Evolutionary conservation across 225 moss, liverwort and hornwort species (phyloP).

Genomic region (Pseudisothecium myosuroides): DNA sequence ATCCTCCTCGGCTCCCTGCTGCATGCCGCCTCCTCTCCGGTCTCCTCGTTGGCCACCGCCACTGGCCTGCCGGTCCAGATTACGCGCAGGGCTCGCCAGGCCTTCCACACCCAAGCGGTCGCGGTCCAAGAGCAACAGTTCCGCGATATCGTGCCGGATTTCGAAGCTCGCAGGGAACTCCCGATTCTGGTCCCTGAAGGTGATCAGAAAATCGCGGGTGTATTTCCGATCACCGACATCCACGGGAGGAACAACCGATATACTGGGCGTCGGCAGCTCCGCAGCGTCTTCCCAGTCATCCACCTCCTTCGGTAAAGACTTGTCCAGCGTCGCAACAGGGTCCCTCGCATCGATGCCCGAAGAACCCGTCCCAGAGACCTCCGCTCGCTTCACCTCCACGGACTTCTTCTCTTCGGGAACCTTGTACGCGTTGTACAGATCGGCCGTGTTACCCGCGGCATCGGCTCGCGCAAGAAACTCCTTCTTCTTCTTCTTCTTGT

Average conservation of each 20-base stretch:
- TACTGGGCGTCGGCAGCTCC: constrained; percentile 68
- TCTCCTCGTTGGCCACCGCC: constrained; percentile 49
- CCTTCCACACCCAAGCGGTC: constrained; percentile 25
- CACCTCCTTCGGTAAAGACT: constrained; percentile 56
- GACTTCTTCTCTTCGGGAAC: constrained; percentile 90
- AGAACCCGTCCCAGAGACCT: constrained; percentile 27
- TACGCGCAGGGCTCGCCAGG: constrained; percentile 61
- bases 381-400: constrained; percentile 62
- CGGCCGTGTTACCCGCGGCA: constrained; percentile 80
- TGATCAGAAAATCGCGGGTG: constrained; percentile 77
- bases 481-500: constrained; percentile 71
- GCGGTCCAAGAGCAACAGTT: constrained; percentile 9
- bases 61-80: constrained; percentile 55
- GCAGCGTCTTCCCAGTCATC: constrained; percentile 99
- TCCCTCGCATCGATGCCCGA: constrained; percentile 48
- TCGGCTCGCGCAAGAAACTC: constrained; percentile 80
- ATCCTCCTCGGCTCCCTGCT: constrained; percentile 69
- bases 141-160: constrained; percentile 52
- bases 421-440: constrained; percentile 91
- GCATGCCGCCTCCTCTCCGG: constrained; percentile 43
- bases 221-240: constrained; percentile 60
- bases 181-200: constrained; percentile 51
- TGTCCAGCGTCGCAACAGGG: constrained; percentile 14
- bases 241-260: constrained; percentile 9
- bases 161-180: constrained; percentile 60